Percentiles rank a stretch among this genome's conserved stretches.
Evolutionary conservation across 345 rosid genomes (phyloP).

Genomic region (Trapa bicornis): DNA sequence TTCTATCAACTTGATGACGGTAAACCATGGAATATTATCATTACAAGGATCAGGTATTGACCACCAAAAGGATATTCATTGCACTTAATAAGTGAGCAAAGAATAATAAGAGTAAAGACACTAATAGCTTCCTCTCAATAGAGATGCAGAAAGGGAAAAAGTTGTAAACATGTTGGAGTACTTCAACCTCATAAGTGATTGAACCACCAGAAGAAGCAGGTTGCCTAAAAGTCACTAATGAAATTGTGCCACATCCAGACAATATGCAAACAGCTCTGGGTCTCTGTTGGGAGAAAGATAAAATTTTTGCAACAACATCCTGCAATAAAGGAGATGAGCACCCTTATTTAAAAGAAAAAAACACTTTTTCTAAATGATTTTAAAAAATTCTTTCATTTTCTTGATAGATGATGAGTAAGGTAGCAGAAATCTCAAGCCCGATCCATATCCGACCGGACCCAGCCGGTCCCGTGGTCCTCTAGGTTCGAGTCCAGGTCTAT

Average conservation of each 20-base stretch:
- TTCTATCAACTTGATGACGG: too few species aligned
- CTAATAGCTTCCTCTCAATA: background rate
- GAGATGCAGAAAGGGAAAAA: background rate
- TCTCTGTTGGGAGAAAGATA: conserved; percentile 77
- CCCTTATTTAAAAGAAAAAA: background rate
- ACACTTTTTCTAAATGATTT: background rate
- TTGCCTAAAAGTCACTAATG: conserved; percentile 76
- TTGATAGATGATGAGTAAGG: too few species aligned
- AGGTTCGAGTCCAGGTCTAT: too few species aligned
- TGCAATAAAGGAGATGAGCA: conserved; percentile 16
- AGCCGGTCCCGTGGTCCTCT: too few species aligned
- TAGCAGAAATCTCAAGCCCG: too few species aligned
- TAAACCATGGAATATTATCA: too few species aligned
- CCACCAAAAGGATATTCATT: background rate
- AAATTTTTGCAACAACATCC: conserved; percentile 76
- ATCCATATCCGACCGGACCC: too few species aligned
- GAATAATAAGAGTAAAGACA: background rate
- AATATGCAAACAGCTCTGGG: conserved; percentile 84
- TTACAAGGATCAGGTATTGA: too few species aligned
- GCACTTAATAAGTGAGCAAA: background rate
- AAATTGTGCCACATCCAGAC: conserved; percentile 85
- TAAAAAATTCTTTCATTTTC: too few species aligned
- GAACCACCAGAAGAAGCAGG: conserved; percentile 56
- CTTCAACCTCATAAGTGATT: conserved; percentile 63
- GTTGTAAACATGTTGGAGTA: conserved; percentile 8